Conservation (phyloP, 2,329 filamentous ascomycete species). For the Epichloe baconii region DNA sequence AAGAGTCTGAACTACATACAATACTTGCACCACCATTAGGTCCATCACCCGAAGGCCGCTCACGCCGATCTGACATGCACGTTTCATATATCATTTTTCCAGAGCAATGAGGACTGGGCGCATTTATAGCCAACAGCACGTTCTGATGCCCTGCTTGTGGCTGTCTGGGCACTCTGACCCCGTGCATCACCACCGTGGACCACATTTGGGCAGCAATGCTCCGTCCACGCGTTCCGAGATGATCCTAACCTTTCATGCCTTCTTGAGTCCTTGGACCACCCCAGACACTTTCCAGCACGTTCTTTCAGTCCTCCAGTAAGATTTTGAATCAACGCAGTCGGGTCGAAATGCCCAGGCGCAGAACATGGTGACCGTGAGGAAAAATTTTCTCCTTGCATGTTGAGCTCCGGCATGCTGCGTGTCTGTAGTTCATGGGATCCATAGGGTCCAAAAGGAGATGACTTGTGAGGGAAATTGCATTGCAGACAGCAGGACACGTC, state of each 20-base stretch:
- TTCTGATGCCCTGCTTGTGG: neutral
- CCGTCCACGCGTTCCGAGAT: neutral
- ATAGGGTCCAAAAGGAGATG: no score
- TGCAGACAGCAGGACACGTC: no score
- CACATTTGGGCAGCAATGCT: conserved; percentile 11
- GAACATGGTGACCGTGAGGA: neutral
- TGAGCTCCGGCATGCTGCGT: neutral
- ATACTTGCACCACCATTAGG: no score
- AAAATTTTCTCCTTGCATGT: neutral
- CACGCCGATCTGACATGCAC: no score
- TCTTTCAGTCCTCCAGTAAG: neutral
- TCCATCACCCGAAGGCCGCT: no score
- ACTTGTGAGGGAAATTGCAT: no score
- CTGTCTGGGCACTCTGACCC: neutral
- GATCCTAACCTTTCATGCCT: neutral
- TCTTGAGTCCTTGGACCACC: neutral
- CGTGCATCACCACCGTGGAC: neutral
- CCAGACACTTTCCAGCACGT: neutral
- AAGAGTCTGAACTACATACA: no score
- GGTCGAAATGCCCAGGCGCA: neutral
- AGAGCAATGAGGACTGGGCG: no score
- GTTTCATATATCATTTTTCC: no score
- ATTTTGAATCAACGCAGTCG: neutral
- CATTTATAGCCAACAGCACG: no score
- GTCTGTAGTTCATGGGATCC: no score